Evolutionary conservation across 2,329 filamentous ascomycete species (phyloP).

Genomic region (Botrytis tulipae): DNA sequence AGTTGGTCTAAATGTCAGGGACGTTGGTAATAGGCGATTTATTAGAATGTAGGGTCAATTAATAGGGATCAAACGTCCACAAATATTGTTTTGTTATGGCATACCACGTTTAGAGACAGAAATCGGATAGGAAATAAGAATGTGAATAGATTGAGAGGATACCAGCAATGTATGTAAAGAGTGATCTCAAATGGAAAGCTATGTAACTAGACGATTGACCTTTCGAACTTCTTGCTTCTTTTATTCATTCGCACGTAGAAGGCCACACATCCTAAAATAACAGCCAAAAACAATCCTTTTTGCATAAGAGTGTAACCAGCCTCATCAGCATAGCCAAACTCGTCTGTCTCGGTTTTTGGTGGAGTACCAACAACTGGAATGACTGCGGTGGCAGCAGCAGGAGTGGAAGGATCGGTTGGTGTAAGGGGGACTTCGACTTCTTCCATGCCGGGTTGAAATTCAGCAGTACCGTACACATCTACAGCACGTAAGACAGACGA

Average conservation of each 20-base stretch:
- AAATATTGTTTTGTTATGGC: not conserved
- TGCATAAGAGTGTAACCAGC: slow-evolving; percentile 46
- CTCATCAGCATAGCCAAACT: slow-evolving; percentile 25
- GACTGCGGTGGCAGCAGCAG: slow-evolving; percentile 25
- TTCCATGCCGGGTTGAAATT: slow-evolving; percentile 36
- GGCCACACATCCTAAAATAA: slow-evolving; percentile 48
- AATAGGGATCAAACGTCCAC: not conserved
- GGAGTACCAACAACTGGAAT: slow-evolving; percentile 26
- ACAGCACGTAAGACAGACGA: slow-evolving; percentile 28
- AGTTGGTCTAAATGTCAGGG: not conserved
- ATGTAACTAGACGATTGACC: slow-evolving; percentile 35
- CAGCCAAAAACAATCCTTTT: slow-evolving; percentile 51
- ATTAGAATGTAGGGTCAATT: not conserved
- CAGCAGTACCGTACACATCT: slow-evolving; percentile 37
- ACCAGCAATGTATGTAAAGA: not conserved
- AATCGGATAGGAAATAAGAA: not conserved
- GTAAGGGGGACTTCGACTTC: slow-evolving; percentile 31
- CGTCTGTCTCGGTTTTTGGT: slow-evolving; percentile 7
- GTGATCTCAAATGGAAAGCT: slow-evolving; percentile 6
- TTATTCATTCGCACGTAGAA: slow-evolving; percentile 46
- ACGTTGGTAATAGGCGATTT: not conserved
- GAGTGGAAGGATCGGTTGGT: slow-evolving; percentile 19
- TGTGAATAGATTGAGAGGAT: not conserved
- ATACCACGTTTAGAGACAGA: not conserved
- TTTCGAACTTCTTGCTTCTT: slow-evolving; percentile 35